Evolutionary conservation across 2,329 filamentous ascomycete genomes (phyloP), one percentile per base, ranked within the genome.

Genomic region (Nothophaeocryptopus gaeumannii): DNA sequence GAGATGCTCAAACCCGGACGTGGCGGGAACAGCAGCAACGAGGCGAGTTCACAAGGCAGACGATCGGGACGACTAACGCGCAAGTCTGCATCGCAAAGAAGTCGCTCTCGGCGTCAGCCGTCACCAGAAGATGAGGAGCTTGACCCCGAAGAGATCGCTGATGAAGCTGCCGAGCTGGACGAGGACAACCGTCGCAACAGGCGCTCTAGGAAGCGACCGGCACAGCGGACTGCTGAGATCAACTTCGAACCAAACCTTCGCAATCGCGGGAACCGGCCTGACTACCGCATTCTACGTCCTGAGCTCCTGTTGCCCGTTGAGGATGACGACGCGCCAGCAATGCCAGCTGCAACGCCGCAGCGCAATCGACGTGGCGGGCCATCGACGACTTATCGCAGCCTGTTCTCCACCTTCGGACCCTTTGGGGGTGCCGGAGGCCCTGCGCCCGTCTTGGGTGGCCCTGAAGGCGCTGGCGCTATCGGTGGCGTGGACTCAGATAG

Each of bases 401-500:
- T 97, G 30, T 92, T 95, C 70, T 90, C 89, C 15, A 95, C 90
- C 0, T 89, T 86, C 65, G 93, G 93, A 8, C 93, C 93, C 2
- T 97, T 99, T 69, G 93, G 90, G 51, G 90, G 93, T 36, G 88
- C 87, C 39, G 83, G 85, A 37, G 88, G 88, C 32, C 79, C 79
- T 36, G 79, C 84, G 30, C 82, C 89, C 12, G 76, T 93, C 10
- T 79, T 92, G 47, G 83, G 78, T 53, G 89, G 88, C 1, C 85
- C 87, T 5, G 88, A 85, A 75, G 86, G 85, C 48, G 82, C 82
- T 37, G 86, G 81, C 10, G 87, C 87, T 15, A 82, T 82, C 53
- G 90, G 85, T 26, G 88, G 86, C 45, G 87, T 84, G 8, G 93
- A 97, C 63, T 96, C 92, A 5, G 93, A 99, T 67, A 96, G 90